Base-by-base conservation (phyloP, 768 basidiomycete genomes). In the Mycena crocata region DNA sequence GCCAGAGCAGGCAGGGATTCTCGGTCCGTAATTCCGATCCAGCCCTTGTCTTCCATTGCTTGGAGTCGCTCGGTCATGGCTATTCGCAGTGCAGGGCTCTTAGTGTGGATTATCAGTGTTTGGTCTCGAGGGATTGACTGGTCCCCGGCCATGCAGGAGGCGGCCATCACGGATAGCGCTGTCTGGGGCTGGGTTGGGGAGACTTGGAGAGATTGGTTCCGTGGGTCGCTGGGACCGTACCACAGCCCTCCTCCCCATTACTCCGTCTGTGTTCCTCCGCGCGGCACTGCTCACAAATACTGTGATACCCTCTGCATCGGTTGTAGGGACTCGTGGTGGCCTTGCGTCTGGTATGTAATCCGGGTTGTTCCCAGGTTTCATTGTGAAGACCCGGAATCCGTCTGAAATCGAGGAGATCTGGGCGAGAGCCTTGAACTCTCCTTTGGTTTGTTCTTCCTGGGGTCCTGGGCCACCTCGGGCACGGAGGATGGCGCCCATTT, bases 31-130 rank as follows among this genome's bases (percentile, higher is more conserved):
- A 57, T 44, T 8, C 55, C 55, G 6, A 57, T 46, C 62, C 62
- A 64, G 10, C 62, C 62, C 21, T 46, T 28, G 32, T 46, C 55
- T 24, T 64, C 62, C 32, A 45, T 44, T 2, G 26, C 17, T n/a
- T 34, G 15, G 44, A 64, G 62, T 17, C 15, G 15, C 9, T 8
- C n/a, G 17, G 40, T 40, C 40, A 40, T 14, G 7, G 40, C 40
- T 5, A 8, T 14, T 5, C 15, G 40, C n/a, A 17, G 6, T 21
- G 40, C 40, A 5, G 15, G 15, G 15, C n/a, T 40, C 9, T 14
- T 17, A 5, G 17, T 40, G 40, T 14, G 15, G 40, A 40, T 14
- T 19, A 9, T 21, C 7, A 40, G 15, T 40, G 40, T 19, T 19
- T 40, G 40, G 40, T 14, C n/a, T 40, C 17, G 6, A 9, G 40